Conservation (phyloP, 2,329 filamentous ascomycete genomes). For the Fusarium palustre region DNA sequence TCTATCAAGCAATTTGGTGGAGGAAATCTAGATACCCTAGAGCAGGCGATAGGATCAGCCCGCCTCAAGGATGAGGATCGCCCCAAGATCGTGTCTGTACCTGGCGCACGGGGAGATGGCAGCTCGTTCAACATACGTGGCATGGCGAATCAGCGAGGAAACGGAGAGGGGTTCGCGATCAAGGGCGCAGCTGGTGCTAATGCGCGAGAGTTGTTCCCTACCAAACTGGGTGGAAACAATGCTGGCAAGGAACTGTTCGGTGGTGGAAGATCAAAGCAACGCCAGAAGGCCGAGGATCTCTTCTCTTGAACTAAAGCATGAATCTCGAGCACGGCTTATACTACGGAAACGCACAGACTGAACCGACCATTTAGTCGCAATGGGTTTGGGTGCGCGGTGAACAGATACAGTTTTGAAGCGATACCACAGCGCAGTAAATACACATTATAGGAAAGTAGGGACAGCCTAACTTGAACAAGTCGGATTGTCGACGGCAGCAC, state of each 20-base stretch:
- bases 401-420: conserved; percentile 43
- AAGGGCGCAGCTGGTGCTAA: conserved; percentile 66
- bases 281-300: conserved; percentile 78
- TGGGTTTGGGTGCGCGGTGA: conserved; percentile 27
- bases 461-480: conserved; percentile 1
- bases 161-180: conserved; percentile 69
- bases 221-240: conserved; percentile 68
- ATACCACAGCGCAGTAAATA: conserved; percentile 47
- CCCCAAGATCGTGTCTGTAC: conserved; percentile 69
- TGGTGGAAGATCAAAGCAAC: conserved; percentile 62
- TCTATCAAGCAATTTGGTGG: conserved; percentile 42
- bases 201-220: conserved; percentile 76
- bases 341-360: not conserved
- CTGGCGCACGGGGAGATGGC: conserved; percentile 55
- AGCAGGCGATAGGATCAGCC: conserved; percentile 55
- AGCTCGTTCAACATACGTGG: conserved; percentile 71
- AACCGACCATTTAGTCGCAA: conserved; percentile 15
- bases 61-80: conserved; percentile 54
- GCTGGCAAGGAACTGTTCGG: conserved; percentile 77
- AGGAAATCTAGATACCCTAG: conserved; percentile 54
- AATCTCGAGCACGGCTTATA: conserved; percentile 47
- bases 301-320: conserved; percentile 66
- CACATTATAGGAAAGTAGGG: conserved; percentile 9
- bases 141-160: conserved; percentile 59
- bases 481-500: not conserved